Evolutionary conservation across 176 grass and related monocot species (phyloP).

Genomic region (Musa beccarii): DNA sequence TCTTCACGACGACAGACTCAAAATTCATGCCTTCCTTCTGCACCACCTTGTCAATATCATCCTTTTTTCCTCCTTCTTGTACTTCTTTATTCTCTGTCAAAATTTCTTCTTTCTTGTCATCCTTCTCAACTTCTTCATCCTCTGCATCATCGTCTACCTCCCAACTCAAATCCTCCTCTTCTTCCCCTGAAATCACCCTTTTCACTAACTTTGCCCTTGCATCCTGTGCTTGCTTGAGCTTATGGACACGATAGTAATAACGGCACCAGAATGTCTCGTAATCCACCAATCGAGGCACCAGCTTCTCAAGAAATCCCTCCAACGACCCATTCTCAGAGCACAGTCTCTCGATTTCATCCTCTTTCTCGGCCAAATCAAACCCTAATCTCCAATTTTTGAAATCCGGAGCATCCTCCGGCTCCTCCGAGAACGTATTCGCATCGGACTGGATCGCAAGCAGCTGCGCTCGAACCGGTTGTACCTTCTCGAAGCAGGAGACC

Average conservation of each 20-base stretch:
- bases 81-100: conserved; percentile 2
- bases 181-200: conserved; percentile 51
- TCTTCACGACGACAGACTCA: neutral
- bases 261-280: conserved; percentile 71
- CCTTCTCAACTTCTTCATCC: conserved; percentile 29
- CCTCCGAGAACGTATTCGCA: conserved; percentile 52
- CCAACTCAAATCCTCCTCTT: conserved; percentile 67
- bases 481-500: conserved; percentile 30
- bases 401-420: conserved; percentile 46
- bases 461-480: conserved; percentile 80
- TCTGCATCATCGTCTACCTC: conserved; percentile 58
- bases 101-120: conserved; percentile 21
- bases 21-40: conserved; percentile 18
- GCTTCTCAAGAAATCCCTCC: conserved; percentile 84
- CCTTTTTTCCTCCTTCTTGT: neutral
- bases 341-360: conserved; percentile 55
- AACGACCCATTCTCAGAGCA: conserved; percentile 60
- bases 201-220: conserved; percentile 71
- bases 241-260: conserved; percentile 77
- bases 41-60: conserved; percentile 7
- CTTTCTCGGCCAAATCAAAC: conserved; percentile 42
- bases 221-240: conserved; percentile 84
- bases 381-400: conserved; percentile 47
- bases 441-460: conserved; percentile 59
- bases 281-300: conserved; percentile 65